Conservation (phyloP, 768 basidiomycete genomes). For the Boletus patriciae region DNA sequence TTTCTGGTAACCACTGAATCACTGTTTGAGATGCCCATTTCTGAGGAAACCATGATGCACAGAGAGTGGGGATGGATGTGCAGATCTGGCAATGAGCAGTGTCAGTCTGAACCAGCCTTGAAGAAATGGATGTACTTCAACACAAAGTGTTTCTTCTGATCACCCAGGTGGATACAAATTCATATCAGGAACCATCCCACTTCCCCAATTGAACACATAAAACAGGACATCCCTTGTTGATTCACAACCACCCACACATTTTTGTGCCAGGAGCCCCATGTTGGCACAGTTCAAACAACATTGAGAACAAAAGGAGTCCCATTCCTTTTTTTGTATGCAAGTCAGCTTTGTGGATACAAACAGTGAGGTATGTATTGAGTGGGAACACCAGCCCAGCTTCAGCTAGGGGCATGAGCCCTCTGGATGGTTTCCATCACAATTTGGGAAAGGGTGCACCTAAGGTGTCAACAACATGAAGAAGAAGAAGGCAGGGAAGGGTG, state of each 20-base stretch:
- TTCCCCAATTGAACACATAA: not conserved
- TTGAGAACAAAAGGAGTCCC: conserved; percentile 85
- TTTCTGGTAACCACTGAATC: conserved; percentile 69
- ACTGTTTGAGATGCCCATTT: conserved; percentile 73
- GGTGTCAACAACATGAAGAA: conserved; percentile 52
- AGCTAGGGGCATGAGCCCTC: conserved; percentile 70
- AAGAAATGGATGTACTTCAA: no score
- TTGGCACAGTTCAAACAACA: conserved; percentile 29
- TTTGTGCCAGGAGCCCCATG: conserved; percentile 77
- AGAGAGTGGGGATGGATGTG: conserved; percentile 78
- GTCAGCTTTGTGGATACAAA: conserved; percentile 69
- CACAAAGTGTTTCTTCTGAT: conserved; percentile 57
- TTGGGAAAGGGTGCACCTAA: not conserved
- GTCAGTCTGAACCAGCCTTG: not conserved
- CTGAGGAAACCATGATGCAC: conserved; percentile 77
- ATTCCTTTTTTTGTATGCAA: conserved; percentile 78
- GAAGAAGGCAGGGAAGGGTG: no score
- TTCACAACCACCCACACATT: conserved; percentile 50
- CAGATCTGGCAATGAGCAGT: conserved; percentile 36
- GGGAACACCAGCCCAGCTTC: conserved; percentile 73
- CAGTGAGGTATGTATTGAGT: conserved; percentile 78
- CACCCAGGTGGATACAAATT: not conserved
- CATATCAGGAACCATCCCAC: no score
- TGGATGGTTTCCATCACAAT: conserved; percentile 22
- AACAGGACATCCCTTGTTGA: conserved; percentile 54